Evolutionary conservation across 2,329 filamentous ascomycete species (phyloP).

Genomic region (Byssothecium circinans): DNA sequence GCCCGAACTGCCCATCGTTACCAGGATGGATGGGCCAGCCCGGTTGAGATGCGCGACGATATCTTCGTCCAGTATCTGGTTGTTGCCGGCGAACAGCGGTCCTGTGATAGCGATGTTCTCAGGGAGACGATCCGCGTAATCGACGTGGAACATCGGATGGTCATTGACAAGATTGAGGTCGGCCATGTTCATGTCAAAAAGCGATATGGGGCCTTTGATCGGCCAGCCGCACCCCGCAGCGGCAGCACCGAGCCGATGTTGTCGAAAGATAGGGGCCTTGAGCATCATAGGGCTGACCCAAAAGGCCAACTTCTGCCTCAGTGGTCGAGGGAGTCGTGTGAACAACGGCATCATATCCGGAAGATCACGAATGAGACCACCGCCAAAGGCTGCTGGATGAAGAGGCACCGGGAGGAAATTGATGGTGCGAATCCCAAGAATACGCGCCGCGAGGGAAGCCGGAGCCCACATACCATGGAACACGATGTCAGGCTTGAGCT

Average conservation of each 20-base stretch:
- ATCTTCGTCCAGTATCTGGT: conserved; percentile 28
- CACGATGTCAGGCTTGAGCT: conserved; percentile 35
- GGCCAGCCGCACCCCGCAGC: conserved; percentile 33
- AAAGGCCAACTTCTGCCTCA: conserved; percentile 30
- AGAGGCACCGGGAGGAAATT: conserved; percentile 37
- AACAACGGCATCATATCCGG: conserved; percentile 38
- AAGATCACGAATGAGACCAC: conserved; percentile 36
- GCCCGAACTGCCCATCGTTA: conserved; percentile 37
- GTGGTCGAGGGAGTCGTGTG: conserved; percentile 31
- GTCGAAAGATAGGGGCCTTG: conserved; percentile 37
- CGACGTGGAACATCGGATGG: conserved; percentile 35
- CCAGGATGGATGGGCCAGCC: conserved; percentile 27
- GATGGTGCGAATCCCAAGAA: conserved; percentile 36
- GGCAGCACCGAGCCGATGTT: conserved; percentile 33
- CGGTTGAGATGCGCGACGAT: conserved; percentile 29
- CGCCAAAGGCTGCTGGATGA: conserved; percentile 28
- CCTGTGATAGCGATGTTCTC: conserved; percentile 36
- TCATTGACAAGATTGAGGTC: conserved; percentile 40
- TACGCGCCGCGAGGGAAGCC: conserved; percentile 33
- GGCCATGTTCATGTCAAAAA: conserved; percentile 41
- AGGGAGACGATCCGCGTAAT: conserved; percentile 32
- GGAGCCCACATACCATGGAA: conserved; percentile 42
- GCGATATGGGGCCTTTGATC: conserved; percentile 30
- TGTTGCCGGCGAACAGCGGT: conserved; percentile 27
- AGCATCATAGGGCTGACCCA: conserved; percentile 32